Evolutionary conservation across 176 grass and related monocot species (phyloP).

Genomic region (Oryza longistaminata): DNA sequence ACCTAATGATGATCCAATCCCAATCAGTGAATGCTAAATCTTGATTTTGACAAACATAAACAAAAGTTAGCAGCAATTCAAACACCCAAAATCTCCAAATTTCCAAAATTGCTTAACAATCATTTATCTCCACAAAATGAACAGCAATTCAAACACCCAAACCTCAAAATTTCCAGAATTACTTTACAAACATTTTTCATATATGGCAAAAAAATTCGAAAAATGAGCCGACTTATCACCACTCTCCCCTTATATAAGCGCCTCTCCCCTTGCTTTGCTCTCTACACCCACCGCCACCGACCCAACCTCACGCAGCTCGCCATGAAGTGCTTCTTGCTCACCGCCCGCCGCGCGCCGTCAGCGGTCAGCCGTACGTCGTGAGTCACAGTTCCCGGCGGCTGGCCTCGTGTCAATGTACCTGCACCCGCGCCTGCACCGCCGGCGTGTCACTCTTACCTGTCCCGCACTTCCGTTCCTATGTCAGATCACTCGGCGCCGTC

Average conservation of each 20-base stretch:
- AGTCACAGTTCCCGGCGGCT: no score
- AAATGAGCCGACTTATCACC: no score
- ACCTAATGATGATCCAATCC: background rate
- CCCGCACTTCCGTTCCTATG: no score
- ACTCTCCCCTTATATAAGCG: conserved; percentile 32
- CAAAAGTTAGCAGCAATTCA: background rate
- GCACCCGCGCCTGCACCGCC: no score
- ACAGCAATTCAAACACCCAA: background rate
- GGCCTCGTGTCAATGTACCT: no score
- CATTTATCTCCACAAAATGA: background rate
- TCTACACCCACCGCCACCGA: background rate
- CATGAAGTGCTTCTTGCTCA: conserved; percentile 40
- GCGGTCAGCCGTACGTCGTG: no score
- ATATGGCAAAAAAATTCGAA: no score
- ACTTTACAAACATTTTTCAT: background rate
- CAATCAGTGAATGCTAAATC: background rate
- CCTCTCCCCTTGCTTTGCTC: background rate
- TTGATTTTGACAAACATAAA: background rate
- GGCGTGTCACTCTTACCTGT: no score
- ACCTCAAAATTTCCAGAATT: background rate
- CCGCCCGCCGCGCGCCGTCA: no score
- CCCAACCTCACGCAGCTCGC: background rate
- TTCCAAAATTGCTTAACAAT: background rate
- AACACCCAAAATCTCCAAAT: background rate
- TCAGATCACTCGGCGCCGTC: no score